phyloP scores from a whole-genome alignment of 2,329 filamentous ascomycete genomes.

The Penicillium brevicompactum region DNA sequence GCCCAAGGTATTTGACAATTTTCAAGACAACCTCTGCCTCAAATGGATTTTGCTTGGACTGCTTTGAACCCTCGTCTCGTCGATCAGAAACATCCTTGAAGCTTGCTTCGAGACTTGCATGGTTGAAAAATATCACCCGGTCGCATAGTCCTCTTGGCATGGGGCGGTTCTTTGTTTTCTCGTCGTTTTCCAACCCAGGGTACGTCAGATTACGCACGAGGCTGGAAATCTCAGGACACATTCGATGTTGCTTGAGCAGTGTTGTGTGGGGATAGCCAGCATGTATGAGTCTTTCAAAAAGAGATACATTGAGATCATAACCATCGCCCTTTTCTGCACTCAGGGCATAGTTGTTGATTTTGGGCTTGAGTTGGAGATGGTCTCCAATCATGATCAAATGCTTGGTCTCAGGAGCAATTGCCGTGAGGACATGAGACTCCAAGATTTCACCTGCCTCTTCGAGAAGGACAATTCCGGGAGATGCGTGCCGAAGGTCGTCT shows the following conservation, averaged over 20 bases:
- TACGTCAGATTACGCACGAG: slow-evolving; percentile 64
- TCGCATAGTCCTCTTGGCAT: slow-evolving; percentile 59
- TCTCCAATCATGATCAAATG: slow-evolving; percentile 73
- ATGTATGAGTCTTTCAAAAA: slow-evolving; percentile 69
- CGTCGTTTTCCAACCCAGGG: slow-evolving; percentile 60
- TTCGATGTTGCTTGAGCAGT: slow-evolving; percentile 66
- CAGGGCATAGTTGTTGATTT: slow-evolving; percentile 62
- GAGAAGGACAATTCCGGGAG: slow-evolving; percentile 64
- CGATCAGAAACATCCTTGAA: slow-evolving; percentile 49
- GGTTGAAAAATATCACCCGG: slow-evolving; percentile 68
- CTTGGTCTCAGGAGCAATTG: slow-evolving; percentile 57
- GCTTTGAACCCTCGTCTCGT: slow-evolving; percentile 52
- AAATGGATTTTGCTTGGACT: slow-evolving; percentile 64
- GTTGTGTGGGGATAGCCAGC: slow-evolving; percentile 57
- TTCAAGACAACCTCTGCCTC: slow-evolving; percentile 69
- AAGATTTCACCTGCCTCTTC: slow-evolving; percentile 76
- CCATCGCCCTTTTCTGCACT: slow-evolving; percentile 66
- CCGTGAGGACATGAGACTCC: slow-evolving; percentile 66
- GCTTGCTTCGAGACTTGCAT: slow-evolving; percentile 56
- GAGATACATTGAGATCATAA: slow-evolving; percentile 66
- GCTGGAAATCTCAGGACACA: slow-evolving; percentile 67
- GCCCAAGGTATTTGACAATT: slow-evolving; percentile 66
- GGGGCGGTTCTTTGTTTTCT: slow-evolving; percentile 51
- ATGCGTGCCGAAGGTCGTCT: slow-evolving; percentile 55
- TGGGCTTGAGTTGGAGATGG: slow-evolving; percentile 71